A percentile compares a stretch with the other conserved stretches of the same genome.
phyloP scores from a whole-genome alignment of 2,329 filamentous ascomycete species.

The Akanthomyces lecanii region DNA sequence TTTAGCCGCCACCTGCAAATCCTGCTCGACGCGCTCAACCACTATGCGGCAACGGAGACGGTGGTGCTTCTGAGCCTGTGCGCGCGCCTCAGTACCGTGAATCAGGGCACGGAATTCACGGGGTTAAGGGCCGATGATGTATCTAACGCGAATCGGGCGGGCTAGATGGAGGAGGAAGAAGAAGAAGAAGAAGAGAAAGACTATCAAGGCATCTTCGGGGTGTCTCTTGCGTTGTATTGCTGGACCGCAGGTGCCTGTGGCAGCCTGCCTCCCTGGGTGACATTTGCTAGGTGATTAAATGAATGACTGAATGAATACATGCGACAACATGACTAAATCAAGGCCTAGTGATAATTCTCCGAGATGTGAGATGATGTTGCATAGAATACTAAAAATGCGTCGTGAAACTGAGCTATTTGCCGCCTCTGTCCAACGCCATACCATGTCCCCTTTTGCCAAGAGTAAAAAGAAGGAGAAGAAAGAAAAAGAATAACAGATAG shows the following conservation, averaged over 20 bases:
- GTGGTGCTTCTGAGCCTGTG: conserved; percentile 88
- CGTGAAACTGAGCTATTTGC: neutral
- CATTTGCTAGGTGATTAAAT: neutral
- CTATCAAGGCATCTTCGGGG: neutral
- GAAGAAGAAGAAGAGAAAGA: too few relatives aligned
- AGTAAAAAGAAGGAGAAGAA: neutral
- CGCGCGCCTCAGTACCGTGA: conserved; percentile 74
- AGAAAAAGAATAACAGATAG: neutral
- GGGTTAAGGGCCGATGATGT: conserved; percentile 58
- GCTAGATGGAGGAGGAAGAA: neutral
- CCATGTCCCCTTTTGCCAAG: conserved; percentile 6
- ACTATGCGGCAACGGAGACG: conserved; percentile 95
- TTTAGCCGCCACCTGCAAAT: conserved; percentile 92
- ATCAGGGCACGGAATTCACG: conserved; percentile 66
- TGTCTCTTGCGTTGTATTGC: neutral
- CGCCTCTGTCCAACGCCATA: conserved; percentile 9
- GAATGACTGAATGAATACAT: conserved; percentile 8
- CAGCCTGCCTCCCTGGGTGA: neutral
- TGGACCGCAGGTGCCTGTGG: neutral
- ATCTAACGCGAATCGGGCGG: conserved; percentile 4
- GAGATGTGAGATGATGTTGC: neutral
- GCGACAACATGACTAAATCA: neutral
- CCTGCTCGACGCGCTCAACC: conserved; percentile 88
- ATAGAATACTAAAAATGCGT: neutral
- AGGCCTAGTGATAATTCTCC: neutral